phyloP scores from a whole-genome alignment of 306 rosid genomes.

The Hippophae rhamnoides region DNA sequence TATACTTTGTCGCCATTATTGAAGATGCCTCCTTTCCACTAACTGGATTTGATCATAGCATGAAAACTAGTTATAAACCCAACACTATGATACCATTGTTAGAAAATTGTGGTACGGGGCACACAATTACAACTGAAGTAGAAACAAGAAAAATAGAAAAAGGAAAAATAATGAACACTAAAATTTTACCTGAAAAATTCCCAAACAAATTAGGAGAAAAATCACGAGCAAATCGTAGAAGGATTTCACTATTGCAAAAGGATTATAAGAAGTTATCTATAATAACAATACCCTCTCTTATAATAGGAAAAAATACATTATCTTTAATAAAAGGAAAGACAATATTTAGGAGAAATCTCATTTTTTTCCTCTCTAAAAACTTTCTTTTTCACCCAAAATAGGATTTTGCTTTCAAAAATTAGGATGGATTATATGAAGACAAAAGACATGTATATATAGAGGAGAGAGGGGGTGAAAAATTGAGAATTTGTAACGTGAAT shows the following conservation, averaged over 20 bases:
- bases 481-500: neutral
- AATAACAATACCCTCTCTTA: neutral
- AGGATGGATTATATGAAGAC: neutral
- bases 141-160: too few relatives aligned
- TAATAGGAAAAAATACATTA: neutral
- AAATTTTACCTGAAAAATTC: too few relatives aligned
- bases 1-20: neutral
- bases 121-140: too few relatives aligned
- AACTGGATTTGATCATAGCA: neutral
- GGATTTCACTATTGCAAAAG: neutral
- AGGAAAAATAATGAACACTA: too few relatives aligned
- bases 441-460: too few relatives aligned
- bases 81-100: too few relatives aligned
- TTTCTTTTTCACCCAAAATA: neutral
- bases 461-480: neutral
- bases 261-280: too few relatives aligned
- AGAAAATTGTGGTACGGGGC: too few relatives aligned
- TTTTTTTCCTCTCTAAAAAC: neutral
- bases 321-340: neutral
- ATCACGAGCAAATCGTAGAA: neutral
- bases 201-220: too few relatives aligned
- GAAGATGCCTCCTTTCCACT: neutral
- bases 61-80: too few relatives aligned
- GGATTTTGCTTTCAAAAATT: neutral
- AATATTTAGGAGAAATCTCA: too few relatives aligned